Conservation (phyloP, 495 filamentous ascomycete species). For the Diplogelasinospora grovesii region DNA sequence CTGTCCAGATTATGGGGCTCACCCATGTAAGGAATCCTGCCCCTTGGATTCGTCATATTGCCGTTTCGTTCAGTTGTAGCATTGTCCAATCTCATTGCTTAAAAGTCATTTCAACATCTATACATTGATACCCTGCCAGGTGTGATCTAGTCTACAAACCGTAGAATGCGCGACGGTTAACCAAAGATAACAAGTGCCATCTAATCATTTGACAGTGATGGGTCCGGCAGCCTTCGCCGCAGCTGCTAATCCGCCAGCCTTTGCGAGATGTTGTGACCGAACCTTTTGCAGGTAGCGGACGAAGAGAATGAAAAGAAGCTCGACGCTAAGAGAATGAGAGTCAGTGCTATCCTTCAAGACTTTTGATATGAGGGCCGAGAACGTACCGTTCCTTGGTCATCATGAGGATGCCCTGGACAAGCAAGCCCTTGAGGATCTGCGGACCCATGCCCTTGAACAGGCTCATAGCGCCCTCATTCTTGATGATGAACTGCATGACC, state of each 20-base stretch:
- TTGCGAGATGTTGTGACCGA: slow-evolving; percentile 62
- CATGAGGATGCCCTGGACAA: slow-evolving; percentile 96
- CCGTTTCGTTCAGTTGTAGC: too few species aligned
- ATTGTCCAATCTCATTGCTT: too few species aligned
- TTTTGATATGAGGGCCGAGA: background rate
- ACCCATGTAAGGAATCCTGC: too few species aligned
- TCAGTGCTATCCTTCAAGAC: slow-evolving; percentile 13
- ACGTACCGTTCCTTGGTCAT: slow-evolving; percentile 97
- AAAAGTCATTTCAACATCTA: too few species aligned
- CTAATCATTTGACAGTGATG: slow-evolving; percentile 36
- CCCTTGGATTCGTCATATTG: too few species aligned
- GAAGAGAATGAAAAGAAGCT: slow-evolving; percentile 80
- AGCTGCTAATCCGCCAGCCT: slow-evolving; percentile 53
- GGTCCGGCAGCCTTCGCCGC: slow-evolving; percentile 43
- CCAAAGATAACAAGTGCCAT: background rate
- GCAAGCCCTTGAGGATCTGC: slow-evolving; percentile 83
- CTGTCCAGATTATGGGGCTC: too few species aligned
- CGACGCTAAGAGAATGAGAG: slow-evolving; percentile 55
- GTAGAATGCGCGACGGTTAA: too few species aligned
- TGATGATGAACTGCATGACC: slow-evolving; percentile 86
- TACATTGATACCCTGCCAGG: too few species aligned
- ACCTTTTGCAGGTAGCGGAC: slow-evolving; percentile 73
- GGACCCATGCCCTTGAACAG: slow-evolving; percentile 97
- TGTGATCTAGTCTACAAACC: too few species aligned
- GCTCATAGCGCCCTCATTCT: slow-evolving; percentile 74